These are phyloP conservation scores for Escovopsis sp. DNA, from an alignment of 2,329 filamentous ascomycete genomes.

Conservation along the genomic window DNA sequence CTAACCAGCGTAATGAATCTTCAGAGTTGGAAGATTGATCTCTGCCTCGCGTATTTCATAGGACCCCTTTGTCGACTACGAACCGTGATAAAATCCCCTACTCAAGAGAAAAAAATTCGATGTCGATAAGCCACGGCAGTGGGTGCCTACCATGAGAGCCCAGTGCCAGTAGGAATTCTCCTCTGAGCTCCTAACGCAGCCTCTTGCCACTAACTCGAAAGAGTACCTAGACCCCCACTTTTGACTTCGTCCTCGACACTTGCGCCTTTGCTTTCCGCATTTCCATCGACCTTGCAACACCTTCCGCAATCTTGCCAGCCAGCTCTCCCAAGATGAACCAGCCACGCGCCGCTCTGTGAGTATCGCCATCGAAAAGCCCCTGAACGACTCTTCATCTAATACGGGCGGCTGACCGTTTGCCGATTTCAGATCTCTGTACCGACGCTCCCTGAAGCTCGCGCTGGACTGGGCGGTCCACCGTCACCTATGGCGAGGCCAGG, in stretches of 20 bases:
- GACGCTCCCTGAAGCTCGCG: slow-evolving; percentile 80
- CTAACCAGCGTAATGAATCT: too few species aligned
- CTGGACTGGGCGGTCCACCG: slow-evolving; percentile 93
- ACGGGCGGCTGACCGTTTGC: slow-evolving; percentile 6
- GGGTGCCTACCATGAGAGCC: too few species aligned
- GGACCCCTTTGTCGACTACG: too few species aligned
- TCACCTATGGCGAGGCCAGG: slow-evolving; percentile 88
- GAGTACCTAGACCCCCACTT: not conserved
- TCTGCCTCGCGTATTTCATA: too few species aligned
- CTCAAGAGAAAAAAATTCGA: too few species aligned
- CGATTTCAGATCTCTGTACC: slow-evolving; percentile 56
- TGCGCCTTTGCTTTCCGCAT: not conserved
- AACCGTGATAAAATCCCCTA: too few species aligned
- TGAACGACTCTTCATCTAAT: not conserved
- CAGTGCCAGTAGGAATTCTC: too few species aligned
- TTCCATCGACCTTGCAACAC: too few species aligned
- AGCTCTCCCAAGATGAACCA: slow-evolving; percentile 15
- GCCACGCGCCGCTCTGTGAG: slow-evolving; percentile 38
- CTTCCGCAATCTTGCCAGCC: not conserved
- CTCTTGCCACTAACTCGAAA: too few species aligned
- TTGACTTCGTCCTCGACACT: not conserved
- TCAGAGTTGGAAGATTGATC: too few species aligned
- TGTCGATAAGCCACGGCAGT: too few species aligned
- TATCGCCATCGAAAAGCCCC: slow-evolving; percentile 5
- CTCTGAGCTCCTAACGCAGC: too few species aligned